Evolutionary conservation across 495 filamentous ascomycete species (phyloP), one percentile per base, ranked within the genome.

Genomic region (Beverwykella pulmonaria): DNA sequence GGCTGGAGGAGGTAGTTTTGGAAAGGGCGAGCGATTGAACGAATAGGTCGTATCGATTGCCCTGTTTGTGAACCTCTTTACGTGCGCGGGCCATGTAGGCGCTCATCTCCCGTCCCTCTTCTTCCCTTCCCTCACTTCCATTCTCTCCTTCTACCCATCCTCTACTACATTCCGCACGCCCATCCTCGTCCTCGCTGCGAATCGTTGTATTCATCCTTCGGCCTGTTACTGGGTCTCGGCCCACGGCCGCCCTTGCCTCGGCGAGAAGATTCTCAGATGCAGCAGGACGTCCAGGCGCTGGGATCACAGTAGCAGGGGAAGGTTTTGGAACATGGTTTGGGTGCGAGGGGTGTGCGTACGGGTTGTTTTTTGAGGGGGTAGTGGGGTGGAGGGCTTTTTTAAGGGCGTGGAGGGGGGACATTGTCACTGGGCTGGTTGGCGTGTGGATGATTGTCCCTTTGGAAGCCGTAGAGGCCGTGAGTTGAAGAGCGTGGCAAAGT

Each of bases 341-440:
- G 23, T 65, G 53, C 9, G 39, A 22, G 29, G 62, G 53, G n/a
- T 59, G 19, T 26, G 44, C 27, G 47, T 65, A 65, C 14, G 62
- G 62, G 29, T 65, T 65, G 4, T 23, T 50, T 5, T 50, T 50
- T 4, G 4, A 32, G 39, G 39, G 39, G 8, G 39, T 15, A 2
- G 54, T 19, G 2, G 57, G 19, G 46, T 52, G 39, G 39, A 59
- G 53, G 41, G 56, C 15, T 36, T 59, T 49, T 30, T 34, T 59
- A 10, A 64, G 34, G 19, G 54, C 5, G 44, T 36, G 48, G 30
- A 29, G 25, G 8, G 61, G 23, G n/a, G 17, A 4, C 15, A 53
- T 47, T 27, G 29, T 17, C 19, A 6, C 12, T 14, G 26, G 19
- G 4, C 30, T 34, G 30, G 30, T 34, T 12, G 30, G 30, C 30